Evolutionary conservation across 805 yeast species (phyloP).

Genomic region (Candida pseudofarinosa): DNA sequence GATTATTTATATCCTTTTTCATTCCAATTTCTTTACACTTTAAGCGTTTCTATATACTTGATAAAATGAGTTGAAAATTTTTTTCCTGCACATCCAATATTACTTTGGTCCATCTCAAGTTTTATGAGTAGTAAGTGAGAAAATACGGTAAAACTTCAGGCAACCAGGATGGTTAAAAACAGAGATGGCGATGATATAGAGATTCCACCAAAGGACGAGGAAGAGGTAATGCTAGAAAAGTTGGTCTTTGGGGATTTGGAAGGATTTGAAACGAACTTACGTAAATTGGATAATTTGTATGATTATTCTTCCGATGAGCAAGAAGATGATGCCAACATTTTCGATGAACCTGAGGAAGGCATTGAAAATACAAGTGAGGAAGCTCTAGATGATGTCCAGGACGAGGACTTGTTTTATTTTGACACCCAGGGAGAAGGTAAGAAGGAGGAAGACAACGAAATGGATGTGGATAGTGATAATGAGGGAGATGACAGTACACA

Average conservation of each 20-base stretch:
- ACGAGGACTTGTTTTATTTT: conserved; percentile 38
- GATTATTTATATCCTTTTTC: no score
- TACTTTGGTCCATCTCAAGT: conserved; percentile 1
- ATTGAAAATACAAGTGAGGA: conserved; percentile 21
- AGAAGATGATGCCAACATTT: conserved; percentile 24
- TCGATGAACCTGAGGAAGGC: conserved; percentile 33
- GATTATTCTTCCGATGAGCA: conserved; percentile 30
- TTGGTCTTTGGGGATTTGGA: conserved; percentile 86
- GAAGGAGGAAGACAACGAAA: conserved; percentile 17
- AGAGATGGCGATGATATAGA: conserved; percentile 17
- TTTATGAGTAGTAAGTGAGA: neutral
- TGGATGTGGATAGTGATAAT: conserved; percentile 18
- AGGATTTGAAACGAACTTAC: conserved; percentile 65
- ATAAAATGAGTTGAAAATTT: neutral
- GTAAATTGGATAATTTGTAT: conserved; percentile 54
- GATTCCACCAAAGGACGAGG: conserved; percentile 74
- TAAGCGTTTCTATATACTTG: no score
- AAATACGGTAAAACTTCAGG: no score
- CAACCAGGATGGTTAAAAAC: conserved; percentile 9
- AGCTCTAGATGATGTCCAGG: conserved; percentile 24
- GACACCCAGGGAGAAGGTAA: conserved; percentile 39
- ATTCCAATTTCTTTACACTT: no score
- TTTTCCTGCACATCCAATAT: neutral
- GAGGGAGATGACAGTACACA: conserved; percentile 24
- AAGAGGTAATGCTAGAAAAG: conserved; percentile 74